A percentile compares a stretch with the other conserved stretches of the same genome.
These are phyloP conservation scores for Pseudonitzschia multiseries DNA, from an alignment of 108 stramenopile genomes.

Conservation along the genomic window DNA sequence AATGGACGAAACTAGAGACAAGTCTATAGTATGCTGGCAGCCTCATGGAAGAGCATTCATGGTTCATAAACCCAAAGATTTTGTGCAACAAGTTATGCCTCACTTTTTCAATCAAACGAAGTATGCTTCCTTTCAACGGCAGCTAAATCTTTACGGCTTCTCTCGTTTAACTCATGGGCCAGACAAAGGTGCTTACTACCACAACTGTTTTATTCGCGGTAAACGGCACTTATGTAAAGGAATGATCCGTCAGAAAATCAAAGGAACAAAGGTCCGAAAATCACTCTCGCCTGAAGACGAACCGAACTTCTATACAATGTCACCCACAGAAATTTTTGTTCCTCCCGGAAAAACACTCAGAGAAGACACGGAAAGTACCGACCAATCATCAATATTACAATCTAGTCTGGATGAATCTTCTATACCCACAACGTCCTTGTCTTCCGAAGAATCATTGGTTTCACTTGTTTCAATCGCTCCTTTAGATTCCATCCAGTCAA, in stretches of 20 bases:
- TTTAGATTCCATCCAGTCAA: constrained; percentile 1
- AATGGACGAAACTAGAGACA: constrained; percentile 25
- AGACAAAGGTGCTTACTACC: constrained; percentile 41
- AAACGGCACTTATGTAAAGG: constrained; percentile 30
- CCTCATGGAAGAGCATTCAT: constrained; percentile 75
- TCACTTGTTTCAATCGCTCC: neutral
- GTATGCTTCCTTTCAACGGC: constrained; percentile 52
- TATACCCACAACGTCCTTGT: neutral
- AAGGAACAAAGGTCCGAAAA: constrained; percentile 66
- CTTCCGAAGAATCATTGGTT: constrained; percentile 12
- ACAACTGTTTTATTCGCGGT: constrained; percentile 43
- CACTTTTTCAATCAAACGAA: constrained; percentile 84
- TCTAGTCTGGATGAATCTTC: neutral
- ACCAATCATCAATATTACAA: constrained; percentile 5
- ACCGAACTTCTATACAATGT: constrained; percentile 55
- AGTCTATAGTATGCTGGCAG: constrained; percentile 69
- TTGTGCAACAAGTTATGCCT: constrained; percentile 79
- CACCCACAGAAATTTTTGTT: neutral
- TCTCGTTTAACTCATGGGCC: constrained; percentile 41
- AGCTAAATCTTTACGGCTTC: constrained; percentile 67
- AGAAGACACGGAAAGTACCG: neutral
- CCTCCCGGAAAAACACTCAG: neutral
- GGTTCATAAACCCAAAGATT: constrained; percentile 64
- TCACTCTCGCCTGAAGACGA: constrained; percentile 43
- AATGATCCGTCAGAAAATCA: constrained; percentile 64